phyloP scores from a whole-genome alignment of 345 rosid species.

The Populus simonii region DNA sequence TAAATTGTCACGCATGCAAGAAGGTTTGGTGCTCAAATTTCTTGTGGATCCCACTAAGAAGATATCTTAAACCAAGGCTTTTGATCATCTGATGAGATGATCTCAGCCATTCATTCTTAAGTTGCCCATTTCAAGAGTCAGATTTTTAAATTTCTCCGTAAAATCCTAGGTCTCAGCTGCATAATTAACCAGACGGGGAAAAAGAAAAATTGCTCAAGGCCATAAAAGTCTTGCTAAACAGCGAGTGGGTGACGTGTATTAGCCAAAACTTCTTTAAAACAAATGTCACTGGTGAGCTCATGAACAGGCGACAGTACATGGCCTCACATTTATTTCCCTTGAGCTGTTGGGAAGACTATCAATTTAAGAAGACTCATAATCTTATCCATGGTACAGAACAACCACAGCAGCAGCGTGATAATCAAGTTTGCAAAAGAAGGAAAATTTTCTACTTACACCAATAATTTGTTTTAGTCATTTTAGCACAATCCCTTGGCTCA shows the following conservation, averaged over 20 bases:
- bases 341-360: background rate
- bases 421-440: background rate
- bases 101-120: background rate
- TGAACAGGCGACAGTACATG: background rate
- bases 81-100: background rate
- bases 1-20: conserved; percentile 32
- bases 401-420: background rate
- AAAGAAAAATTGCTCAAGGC: background rate
- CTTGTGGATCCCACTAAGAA: conserved; percentile 13
- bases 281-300: background rate
- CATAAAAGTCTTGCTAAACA: background rate
- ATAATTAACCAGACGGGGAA: background rate
- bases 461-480: background rate
- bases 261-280: background rate
- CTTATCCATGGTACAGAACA: background rate
- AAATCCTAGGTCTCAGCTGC: background rate
- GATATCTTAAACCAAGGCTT: background rate
- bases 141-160: background rate
- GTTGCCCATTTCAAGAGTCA: background rate
- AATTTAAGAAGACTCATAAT: background rate
- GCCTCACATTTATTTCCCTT: background rate
- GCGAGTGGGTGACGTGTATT: background rate
- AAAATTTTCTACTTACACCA: background rate
- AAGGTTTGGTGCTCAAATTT: conserved; percentile 5
- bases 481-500: background rate